These are phyloP conservation scores for Durotheca rogersii DNA, from an alignment of 495 filamentous ascomycete genomes.

Conservation along the genomic window DNA sequence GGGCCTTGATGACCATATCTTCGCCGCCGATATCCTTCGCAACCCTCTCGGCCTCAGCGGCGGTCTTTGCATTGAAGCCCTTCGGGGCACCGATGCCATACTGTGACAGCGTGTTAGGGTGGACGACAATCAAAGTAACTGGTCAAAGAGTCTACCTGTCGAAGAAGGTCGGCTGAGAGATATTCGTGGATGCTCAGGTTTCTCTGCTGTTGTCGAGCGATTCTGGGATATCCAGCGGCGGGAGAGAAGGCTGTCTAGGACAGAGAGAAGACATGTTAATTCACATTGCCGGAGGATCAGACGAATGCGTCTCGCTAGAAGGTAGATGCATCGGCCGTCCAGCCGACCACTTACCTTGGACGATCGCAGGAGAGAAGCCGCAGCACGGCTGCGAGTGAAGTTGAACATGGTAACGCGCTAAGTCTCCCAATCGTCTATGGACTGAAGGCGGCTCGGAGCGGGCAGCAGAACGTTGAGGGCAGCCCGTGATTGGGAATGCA, in stretches of 20 bases:
- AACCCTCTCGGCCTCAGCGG: constrained; percentile 86
- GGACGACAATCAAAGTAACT: constrained; percentile 16
- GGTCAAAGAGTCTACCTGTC: constrained; percentile 60
- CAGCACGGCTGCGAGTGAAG: constrained; percentile 49
- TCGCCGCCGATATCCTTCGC: constrained; percentile 88
- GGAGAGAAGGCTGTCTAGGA: constrained; percentile 39
- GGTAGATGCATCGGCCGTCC: constrained; percentile 9
- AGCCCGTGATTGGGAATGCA: no score
- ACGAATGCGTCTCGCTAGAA: neutral
- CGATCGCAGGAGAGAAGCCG: constrained; percentile 50
- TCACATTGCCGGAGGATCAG: neutral
- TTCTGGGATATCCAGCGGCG: constrained; percentile 44
- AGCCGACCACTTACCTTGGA: constrained; percentile 46
- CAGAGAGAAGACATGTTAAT: constrained; percentile 3
- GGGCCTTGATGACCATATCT: constrained; percentile 99
- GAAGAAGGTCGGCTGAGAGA: constrained; percentile 84
- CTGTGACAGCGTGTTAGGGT: constrained; percentile 49
- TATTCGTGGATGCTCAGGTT: constrained; percentile 96
- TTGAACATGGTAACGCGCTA: constrained; percentile 43
- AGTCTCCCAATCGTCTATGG: constrained; percentile 20
- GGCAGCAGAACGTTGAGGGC: no score
- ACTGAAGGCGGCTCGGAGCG: constrained; percentile 20
- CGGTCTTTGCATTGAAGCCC: constrained; percentile 77
- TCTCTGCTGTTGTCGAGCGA: constrained; percentile 67
- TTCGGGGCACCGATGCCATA: constrained; percentile 93